Evolutionary conservation across 352 stramenopile genomes (phyloP).

Genomic region (Globisporangium sylvaticum): DNA sequence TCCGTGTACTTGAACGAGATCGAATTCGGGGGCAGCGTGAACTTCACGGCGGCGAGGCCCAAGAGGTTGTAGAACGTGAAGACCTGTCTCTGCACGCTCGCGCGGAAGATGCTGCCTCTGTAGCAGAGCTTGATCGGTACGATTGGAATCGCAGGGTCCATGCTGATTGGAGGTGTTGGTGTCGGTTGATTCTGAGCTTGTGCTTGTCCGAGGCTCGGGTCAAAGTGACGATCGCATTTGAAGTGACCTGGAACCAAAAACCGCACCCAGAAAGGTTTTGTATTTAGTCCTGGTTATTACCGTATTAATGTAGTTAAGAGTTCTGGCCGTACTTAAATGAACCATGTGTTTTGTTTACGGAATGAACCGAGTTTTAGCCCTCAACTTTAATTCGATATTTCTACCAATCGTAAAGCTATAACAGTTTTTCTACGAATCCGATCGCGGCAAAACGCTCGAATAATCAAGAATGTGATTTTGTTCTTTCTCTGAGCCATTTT

Average conservation of each 20-base stretch:
- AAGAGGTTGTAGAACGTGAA: conserved; percentile 46
- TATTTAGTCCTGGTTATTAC: not conserved
- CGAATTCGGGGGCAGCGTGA: conserved; percentile 29
- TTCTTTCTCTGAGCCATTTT: not conserved
- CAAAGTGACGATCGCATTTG: too few relatives aligned
- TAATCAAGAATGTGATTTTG: not conserved
- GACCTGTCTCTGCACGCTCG: conserved; percentile 34
- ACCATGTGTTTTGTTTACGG: too few relatives aligned
- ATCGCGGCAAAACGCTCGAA: not conserved
- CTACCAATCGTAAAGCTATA: not conserved
- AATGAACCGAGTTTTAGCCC: not conserved
- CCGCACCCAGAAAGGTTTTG: not conserved
- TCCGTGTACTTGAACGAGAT: conserved; percentile 83
- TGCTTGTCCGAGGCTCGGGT: not conserved
- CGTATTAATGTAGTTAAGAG: too few relatives aligned
- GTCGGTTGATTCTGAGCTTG: too few relatives aligned
- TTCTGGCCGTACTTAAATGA: too few relatives aligned
- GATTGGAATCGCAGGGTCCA: too few relatives aligned
- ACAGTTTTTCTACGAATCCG: not conserved
- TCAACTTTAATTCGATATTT: not conserved
- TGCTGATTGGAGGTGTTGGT: too few relatives aligned
- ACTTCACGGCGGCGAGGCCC: conserved; percentile 52
- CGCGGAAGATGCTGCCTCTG: conserved; percentile 70
- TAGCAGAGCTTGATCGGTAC: conserved; percentile 70
- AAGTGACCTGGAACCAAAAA: not conserved